These are phyloP conservation scores for Barbatosphaeria neglecta DNA, from an alignment of 495 filamentous ascomycete species.

Conservation along the genomic window DNA sequence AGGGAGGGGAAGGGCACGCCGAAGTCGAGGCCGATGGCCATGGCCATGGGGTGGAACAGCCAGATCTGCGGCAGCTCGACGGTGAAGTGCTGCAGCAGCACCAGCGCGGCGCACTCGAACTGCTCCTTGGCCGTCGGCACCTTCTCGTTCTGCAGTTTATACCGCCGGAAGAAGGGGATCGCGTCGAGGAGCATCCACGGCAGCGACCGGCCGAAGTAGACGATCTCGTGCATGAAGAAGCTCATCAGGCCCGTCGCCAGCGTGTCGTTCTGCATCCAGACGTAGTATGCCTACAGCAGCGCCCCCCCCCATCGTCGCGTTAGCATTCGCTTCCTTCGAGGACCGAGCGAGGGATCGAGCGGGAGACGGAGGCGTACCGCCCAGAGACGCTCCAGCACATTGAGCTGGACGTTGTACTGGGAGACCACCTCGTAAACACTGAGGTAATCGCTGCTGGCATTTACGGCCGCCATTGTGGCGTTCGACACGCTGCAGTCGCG, in stretches of 20 bases:
- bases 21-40: slow-evolving; percentile 80
- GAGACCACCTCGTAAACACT: slow-evolving; percentile 77
- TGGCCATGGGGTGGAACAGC: slow-evolving; percentile 98
- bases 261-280: slow-evolving; percentile 97
- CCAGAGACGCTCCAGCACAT: slow-evolving; percentile 76
- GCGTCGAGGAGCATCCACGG: slow-evolving; percentile 91
- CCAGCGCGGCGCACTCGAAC: slow-evolving; percentile 84
- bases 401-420: slow-evolving; percentile 78
- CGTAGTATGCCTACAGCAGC: slow-evolving; percentile 55
- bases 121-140: slow-evolving; percentile 82
- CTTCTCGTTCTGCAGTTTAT: slow-evolving; percentile 90
- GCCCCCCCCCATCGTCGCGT: slow-evolving; percentile 3
- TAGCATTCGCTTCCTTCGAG: neutral
- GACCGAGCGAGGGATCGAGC: too few relatives aligned
- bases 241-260: slow-evolving; percentile 95
- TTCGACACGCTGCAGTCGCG: slow-evolving; percentile 27
- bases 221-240: slow-evolving; percentile 83
- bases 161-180: slow-evolving; percentile 76
- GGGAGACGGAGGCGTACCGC: slow-evolving; percentile 46
- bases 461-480: slow-evolving; percentile 40
- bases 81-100: slow-evolving; percentile 87
- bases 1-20: slow-evolving; percentile 79
- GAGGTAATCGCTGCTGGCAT: slow-evolving; percentile 54
- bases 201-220: slow-evolving; percentile 87
- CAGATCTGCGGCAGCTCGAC: slow-evolving; percentile 97